Percentiles rank a stretch among this genome's conserved stretches.
These are phyloP conservation scores for Sphaceloma murrayae DNA, from an alignment of 2,329 filamentous ascomycete genomes.

Conservation along the genomic window DNA sequence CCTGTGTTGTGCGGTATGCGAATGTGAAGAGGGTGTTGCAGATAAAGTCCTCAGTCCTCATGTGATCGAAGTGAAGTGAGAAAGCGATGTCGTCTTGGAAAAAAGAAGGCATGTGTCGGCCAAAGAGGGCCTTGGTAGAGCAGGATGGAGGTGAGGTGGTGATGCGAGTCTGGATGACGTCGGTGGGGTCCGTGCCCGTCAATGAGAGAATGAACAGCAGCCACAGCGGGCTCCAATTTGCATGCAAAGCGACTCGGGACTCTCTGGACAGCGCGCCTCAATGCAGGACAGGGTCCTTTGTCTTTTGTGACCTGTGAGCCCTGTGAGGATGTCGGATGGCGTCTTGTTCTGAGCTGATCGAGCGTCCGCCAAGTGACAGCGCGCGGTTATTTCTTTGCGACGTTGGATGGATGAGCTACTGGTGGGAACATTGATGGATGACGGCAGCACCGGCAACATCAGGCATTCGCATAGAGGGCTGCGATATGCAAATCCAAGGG, in stretches of 20 bases:
- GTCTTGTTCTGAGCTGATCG: slow-evolving; percentile 1
- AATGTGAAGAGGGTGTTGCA: neutral
- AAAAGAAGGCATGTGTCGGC: slow-evolving; percentile 8
- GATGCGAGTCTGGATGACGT: slow-evolving; percentile 15
- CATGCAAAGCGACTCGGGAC: neutral
- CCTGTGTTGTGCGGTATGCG: slow-evolving; percentile 3
- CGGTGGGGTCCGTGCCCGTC: slow-evolving; percentile 6
- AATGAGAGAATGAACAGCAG: neutral
- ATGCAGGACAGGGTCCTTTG: slow-evolving; percentile 4
- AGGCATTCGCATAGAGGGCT: neutral
- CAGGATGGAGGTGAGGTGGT: neutral
- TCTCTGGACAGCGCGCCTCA: too few relatives aligned
- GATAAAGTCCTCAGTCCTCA: neutral
- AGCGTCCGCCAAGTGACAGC: too few relatives aligned
- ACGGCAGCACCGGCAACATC: slow-evolving; percentile 5
- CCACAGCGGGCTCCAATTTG: neutral
- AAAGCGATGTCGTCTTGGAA: neutral
- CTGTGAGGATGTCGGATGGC: neutral
- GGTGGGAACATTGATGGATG: neutral
- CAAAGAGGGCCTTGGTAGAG: slow-evolving; percentile 5
- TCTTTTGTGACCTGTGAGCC: slow-evolving; percentile 1
- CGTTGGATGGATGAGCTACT: neutral
- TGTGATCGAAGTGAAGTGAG: slow-evolving; percentile 5
- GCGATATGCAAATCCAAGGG: neutral
- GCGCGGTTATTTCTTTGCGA: neutral